Conservation (phyloP, 2,329 filamentous ascomycete genomes). For the Paramyrothecium roridum region DNA sequence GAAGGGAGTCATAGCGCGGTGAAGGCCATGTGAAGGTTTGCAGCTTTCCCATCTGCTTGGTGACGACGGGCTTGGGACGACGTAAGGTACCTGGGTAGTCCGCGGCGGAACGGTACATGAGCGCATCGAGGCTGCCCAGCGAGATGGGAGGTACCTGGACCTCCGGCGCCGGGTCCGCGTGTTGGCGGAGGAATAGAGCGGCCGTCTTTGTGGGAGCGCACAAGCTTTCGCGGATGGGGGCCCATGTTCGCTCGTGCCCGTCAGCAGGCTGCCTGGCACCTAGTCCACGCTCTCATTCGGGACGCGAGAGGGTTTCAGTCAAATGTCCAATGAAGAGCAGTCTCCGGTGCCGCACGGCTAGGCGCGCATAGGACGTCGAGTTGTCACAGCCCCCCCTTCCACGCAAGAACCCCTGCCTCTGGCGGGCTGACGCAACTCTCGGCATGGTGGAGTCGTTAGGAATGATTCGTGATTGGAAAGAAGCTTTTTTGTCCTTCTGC, state of each 20-base stretch:
- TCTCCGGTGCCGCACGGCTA: not conserved
- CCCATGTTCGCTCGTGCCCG: too few relatives aligned
- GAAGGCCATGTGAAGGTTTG: too few relatives aligned
- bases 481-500: not conserved
- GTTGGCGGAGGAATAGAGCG: not conserved
- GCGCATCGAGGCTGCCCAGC: not conserved
- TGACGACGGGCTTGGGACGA: not conserved
- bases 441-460: not conserved
- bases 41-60: not conserved
- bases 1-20: too few relatives aligned
- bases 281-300: too few relatives aligned
- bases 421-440: not conserved
- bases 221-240: not conserved
- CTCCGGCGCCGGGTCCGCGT: not conserved
- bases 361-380: not conserved
- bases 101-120: not conserved
- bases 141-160: not conserved
- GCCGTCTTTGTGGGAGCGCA: not conserved
- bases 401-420: not conserved
- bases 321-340: not conserved
- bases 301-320: too few relatives aligned
- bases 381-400: not conserved
- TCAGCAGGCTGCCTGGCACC: too few relatives aligned
- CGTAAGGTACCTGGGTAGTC: too few relatives aligned
- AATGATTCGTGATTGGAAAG: not conserved